phyloP scores from a whole-genome alignment of 345 rosid species.

The Angophora floribunda region DNA sequence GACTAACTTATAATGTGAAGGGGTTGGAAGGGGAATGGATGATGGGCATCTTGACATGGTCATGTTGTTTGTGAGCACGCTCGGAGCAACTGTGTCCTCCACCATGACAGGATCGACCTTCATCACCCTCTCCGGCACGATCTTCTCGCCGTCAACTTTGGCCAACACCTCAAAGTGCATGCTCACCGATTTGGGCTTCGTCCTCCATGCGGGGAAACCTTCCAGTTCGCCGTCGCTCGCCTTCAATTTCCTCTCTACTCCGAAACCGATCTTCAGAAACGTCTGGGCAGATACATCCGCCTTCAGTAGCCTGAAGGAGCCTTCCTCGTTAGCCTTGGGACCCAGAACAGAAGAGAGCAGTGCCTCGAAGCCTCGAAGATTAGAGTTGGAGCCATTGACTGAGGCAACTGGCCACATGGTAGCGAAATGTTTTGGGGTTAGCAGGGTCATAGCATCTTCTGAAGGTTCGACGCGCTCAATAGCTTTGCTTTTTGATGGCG shows the following conservation, averaged over 20 bases:
- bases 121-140: conserved; percentile 61
- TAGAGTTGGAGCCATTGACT: conserved; percentile 62
- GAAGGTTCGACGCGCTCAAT: conserved; percentile 17
- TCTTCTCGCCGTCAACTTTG: conserved; percentile 70
- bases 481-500: conserved; percentile 22
- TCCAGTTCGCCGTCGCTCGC: conserved; percentile 22
- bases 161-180: conserved; percentile 93
- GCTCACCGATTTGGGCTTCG: conserved; percentile 57
- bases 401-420: conserved; percentile 93
- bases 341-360: conserved; percentile 74
- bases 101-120: conserved; percentile 46
- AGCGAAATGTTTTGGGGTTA: conserved; percentile 64
- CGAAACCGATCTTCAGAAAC: conserved; percentile 72
- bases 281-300: conserved; percentile 86
- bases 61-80: conserved; percentile 36
- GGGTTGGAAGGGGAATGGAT: conserved; percentile 52
- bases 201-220: conserved; percentile 65
- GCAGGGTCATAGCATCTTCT: conserved; percentile 31
- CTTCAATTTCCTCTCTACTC: conserved; percentile 71
- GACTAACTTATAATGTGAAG: conserved; percentile 40
- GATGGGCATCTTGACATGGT: conserved; percentile 49
- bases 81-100: conserved; percentile 58
- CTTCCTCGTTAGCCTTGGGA: conserved; percentile 49
- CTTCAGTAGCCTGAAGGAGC: conserved; percentile 68
- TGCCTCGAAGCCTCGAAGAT: conserved; percentile 68